phyloP scores from a whole-genome alignment of 2,329 filamentous ascomycete species.

The Elsinoe fawcettii region DNA sequence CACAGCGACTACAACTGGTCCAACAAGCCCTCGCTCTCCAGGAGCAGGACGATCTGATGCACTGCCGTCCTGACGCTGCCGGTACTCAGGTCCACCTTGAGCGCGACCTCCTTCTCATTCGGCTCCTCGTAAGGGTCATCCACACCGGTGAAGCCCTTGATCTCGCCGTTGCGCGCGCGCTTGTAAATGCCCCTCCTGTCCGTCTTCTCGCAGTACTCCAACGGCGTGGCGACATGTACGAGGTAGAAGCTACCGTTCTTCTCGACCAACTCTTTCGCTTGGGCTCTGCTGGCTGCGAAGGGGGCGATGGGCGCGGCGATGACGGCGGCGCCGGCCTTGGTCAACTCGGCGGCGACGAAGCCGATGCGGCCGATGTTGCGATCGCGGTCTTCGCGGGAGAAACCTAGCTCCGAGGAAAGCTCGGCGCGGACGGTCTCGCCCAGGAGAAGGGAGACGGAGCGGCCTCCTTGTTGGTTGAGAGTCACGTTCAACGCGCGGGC shows the following conservation, averaged over 20 bases:
- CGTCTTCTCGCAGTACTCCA: slow-evolving; percentile 90
- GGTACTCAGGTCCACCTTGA: slow-evolving; percentile 78
- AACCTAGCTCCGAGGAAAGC: slow-evolving; percentile 90
- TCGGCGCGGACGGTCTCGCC: slow-evolving; percentile 93
- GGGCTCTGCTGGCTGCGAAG: slow-evolving; percentile 68
- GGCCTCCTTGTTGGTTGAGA: slow-evolving; percentile 94
- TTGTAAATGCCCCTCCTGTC: slow-evolving; percentile 88
- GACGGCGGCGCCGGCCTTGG: slow-evolving; percentile 83
- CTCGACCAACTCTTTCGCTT: slow-evolving; percentile 77
- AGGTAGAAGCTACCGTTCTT: slow-evolving; percentile 90
- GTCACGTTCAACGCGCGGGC: slow-evolving; percentile 93
- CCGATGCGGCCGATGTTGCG: slow-evolving; percentile 93
- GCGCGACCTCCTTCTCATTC: slow-evolving; percentile 69
- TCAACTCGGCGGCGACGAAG: slow-evolving; percentile 92
- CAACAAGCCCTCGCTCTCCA: slow-evolving; percentile 82
- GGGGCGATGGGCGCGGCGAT: slow-evolving; percentile 96
- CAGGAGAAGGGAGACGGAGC: slow-evolving; percentile 85
- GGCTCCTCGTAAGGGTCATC: slow-evolving; percentile 94
- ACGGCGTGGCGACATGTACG: slow-evolving; percentile 84
- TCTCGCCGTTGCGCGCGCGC: slow-evolving; percentile 75
- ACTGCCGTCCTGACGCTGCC: slow-evolving; percentile 86
- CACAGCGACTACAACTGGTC: slow-evolving; percentile 49
- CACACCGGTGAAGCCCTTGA: slow-evolving; percentile 97
- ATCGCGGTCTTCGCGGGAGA: slow-evolving; percentile 85
- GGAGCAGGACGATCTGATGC: slow-evolving; percentile 88